Evolutionary conservation across 768 basidiomycete species (phyloP).

Genomic region (Suillus decipiens): DNA sequence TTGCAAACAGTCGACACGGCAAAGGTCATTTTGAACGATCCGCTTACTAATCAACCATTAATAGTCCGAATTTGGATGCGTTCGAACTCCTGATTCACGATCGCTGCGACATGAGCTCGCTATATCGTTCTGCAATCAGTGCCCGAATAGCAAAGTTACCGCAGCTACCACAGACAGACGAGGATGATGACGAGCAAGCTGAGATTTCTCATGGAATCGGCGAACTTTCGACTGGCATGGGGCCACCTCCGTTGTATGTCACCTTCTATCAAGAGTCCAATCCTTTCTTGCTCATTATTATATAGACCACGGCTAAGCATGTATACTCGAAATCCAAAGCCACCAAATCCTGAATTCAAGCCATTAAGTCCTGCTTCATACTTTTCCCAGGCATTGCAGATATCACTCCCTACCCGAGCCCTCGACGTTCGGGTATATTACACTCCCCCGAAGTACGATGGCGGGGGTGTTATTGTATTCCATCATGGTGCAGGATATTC

Average conservation of each 20-base stretch:
- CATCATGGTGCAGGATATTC: constrained; percentile 96
- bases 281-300: constrained; percentile 19
- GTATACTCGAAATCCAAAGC: constrained; percentile 34
- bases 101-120: constrained; percentile 54
- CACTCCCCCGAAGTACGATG: constrained; percentile 56
- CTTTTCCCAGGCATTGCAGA: constrained; percentile 80
- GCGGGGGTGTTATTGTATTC: constrained; percentile 76
- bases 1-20: not conserved
- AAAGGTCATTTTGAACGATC: not conserved
- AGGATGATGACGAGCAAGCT: constrained; percentile 47
- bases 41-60: constrained; percentile 1
- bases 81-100: constrained; percentile 8
- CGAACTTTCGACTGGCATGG: constrained; percentile 59
- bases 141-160: constrained; percentile 80
- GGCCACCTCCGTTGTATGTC: constrained; percentile 62
- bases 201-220: constrained; percentile 63
- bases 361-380: constrained; percentile 79
- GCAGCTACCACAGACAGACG: constrained; percentile 42
- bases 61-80: constrained; percentile 1
- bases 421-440: constrained; percentile 84
- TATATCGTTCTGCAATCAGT: constrained; percentile 77
- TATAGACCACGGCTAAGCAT: constrained; percentile 13
- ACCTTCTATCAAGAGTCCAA: constrained; percentile 13
- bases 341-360: constrained; percentile 61
- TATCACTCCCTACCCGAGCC: constrained; percentile 59